phyloP scores from a whole-genome alignment of 2,329 filamentous ascomycete genomes.

The Dryadomyces quercivorus region DNA sequence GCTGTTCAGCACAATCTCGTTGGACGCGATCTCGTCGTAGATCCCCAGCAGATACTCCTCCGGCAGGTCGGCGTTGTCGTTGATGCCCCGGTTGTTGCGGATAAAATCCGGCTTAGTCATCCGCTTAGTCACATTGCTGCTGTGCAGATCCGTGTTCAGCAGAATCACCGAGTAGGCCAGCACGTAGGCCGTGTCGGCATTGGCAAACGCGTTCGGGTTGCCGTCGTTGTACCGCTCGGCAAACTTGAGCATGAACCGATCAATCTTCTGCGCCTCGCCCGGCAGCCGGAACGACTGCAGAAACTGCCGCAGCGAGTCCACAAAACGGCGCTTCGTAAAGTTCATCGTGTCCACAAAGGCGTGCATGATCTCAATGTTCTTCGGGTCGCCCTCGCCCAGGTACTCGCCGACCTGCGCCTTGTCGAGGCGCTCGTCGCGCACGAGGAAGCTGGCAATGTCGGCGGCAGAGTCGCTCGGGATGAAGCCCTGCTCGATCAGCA shows the following conservation, averaged over 20 bases:
- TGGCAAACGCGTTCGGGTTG: constrained; percentile 95
- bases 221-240: constrained; percentile 89
- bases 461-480: constrained; percentile 66
- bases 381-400: constrained; percentile 81
- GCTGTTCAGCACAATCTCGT: constrained; percentile 90
- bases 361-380: constrained; percentile 97
- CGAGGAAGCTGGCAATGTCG: constrained; percentile 74
- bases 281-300: constrained; percentile 90
- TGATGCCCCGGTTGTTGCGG: constrained; percentile 97
- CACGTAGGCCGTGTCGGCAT: constrained; percentile 95
- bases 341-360: constrained; percentile 95
- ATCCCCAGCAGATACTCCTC: constrained; percentile 84
- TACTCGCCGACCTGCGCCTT: constrained; percentile 91
- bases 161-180: constrained; percentile 93
- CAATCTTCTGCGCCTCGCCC: constrained; percentile 96
- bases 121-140: constrained; percentile 65
- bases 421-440: constrained; percentile 72
- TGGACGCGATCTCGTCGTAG: constrained; percentile 79
- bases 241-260: constrained; percentile 99
- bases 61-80: constrained; percentile 86
- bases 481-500: constrained; percentile 73
- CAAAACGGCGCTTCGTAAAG: constrained; percentile 81
- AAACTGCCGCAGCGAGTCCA: constrained; percentile 83
- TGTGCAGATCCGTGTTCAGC: constrained; percentile 93
- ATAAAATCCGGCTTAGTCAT: constrained; percentile 98